Conservation (phyloP, 1,139 yeast genomes). For the Pichia sp. region DNA sequence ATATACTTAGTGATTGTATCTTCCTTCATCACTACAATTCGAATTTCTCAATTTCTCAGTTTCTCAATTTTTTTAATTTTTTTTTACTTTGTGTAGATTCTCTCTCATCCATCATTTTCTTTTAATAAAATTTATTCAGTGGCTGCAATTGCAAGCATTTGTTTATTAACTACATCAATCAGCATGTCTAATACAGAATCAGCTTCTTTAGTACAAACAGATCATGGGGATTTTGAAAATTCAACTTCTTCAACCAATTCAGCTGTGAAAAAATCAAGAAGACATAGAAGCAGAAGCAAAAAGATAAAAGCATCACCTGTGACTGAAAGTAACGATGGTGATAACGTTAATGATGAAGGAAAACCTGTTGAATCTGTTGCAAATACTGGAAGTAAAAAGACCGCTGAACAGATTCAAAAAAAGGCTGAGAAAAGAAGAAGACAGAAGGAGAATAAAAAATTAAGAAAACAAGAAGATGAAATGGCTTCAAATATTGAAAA, state of each 20-base stretch:
- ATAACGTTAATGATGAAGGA: neutral
- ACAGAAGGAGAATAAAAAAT: neutral
- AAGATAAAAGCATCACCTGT: too few species aligned
- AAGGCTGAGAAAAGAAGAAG: neutral
- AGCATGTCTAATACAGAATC: neutral
- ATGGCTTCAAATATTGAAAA: neutral
- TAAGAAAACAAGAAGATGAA: neutral
- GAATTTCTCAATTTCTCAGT: too few species aligned
- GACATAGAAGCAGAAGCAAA: too few species aligned
- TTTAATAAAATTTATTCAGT: neutral
- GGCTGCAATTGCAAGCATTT: neutral
- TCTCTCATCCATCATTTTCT: neutral
- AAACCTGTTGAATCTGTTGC: neutral
- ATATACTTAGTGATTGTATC: neutral
- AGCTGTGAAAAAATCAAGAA: too few species aligned
- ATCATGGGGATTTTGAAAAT: too few species aligned
- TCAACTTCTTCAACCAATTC: too few species aligned
- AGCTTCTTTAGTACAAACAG: too few species aligned
- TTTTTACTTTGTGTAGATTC: neutral
- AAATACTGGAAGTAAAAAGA: neutral
- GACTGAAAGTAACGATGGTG: neutral
- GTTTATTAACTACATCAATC: neutral
- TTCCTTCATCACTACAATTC: neutral
- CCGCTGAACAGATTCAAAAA: neutral
- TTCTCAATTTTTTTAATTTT: neutral